A percentile compares a stretch with the other conserved stretches of the same genome.
phyloP scores from a whole-genome alignment of 1,284 basidiomycete genomes.

The Cystobasidium pallidum region DNA sequence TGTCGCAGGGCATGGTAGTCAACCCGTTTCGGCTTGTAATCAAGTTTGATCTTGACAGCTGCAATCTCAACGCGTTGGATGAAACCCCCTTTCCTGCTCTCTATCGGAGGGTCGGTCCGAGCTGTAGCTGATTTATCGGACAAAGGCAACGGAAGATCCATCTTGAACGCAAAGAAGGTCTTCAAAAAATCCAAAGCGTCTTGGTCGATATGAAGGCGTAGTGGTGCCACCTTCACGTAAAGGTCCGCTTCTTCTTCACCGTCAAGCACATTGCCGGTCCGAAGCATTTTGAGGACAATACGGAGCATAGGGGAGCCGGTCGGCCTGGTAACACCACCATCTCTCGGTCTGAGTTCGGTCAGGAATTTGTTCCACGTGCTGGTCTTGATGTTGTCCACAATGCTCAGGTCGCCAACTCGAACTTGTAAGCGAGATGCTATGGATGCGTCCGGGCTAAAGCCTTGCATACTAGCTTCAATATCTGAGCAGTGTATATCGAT shows the following conservation, averaged over 20 bases:
- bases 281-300: conserved; percentile 74
- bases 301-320: conserved; percentile 92
- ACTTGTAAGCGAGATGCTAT: conserved; percentile 47
- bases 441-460: conserved; percentile 45
- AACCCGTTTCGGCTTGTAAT: conserved; percentile 97
- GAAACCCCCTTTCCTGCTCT: conserved; percentile 21
- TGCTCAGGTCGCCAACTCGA: conserved; percentile 71
- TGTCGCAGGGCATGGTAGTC: conserved; percentile 90
- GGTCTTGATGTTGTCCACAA: conserved; percentile 95
- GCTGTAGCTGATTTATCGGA: conserved; percentile 54
- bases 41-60: conserved; percentile 81
- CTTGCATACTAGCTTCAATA: conserved; percentile 60
- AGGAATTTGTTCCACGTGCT: conserved; percentile 98
- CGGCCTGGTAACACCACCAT: conserved; percentile 80
- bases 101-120: conserved; percentile 55
- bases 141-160: conserved; percentile 57
- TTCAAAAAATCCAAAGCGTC: conserved; percentile 98
- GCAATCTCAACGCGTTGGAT: conserved; percentile 74
- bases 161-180: conserved; percentile 88
- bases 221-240: conserved; percentile 79
- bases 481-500: conserved; percentile 56
- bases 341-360: conserved; percentile 77
- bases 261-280: conserved; percentile 61
- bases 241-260: conserved; percentile 75
- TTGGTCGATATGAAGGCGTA: conserved; percentile 93